Percentiles rank a stretch among this genome's conserved stretches.
These are phyloP conservation scores for Ballota nigra DNA, from an alignment of 257 asterid genomes.

Conservation along the genomic window DNA sequence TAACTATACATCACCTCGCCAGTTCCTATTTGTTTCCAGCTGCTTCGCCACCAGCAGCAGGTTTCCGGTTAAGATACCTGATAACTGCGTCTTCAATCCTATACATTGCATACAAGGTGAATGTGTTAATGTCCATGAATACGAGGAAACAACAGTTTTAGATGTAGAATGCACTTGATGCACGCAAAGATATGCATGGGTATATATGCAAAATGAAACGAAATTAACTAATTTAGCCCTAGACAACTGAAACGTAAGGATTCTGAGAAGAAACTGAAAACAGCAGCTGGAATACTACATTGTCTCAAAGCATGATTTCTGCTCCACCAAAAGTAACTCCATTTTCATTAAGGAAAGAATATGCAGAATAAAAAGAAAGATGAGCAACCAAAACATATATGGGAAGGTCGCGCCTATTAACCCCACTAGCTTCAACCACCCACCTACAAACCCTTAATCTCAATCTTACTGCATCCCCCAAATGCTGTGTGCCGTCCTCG, in stretches of 20 bases:
- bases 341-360: background rate
- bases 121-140: background rate
- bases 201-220: constrained; percentile 1
- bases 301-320: too few relatives aligned
- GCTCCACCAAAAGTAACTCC: background rate
- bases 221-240: too few relatives aligned
- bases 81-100: constrained; percentile 81
- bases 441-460: too few relatives aligned
- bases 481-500: too few relatives aligned
- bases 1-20: constrained; percentile 20
- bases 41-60: constrained; percentile 38
- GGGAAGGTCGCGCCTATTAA: background rate
- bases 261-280: background rate
- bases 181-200: background rate
- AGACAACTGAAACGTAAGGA: background rate
- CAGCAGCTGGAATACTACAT: too few relatives aligned
- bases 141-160: background rate
- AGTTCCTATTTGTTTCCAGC: constrained; percentile 37
- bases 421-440: background rate
- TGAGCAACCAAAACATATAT: background rate
- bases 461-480: too few relatives aligned
- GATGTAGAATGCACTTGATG: background rate
- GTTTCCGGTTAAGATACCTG: constrained; percentile 70
- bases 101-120: constrained; percentile 16
- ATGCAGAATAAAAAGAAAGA: background rate